phyloP scores from a whole-genome alignment of 164 flowering plant species.

The Vitis labrusca region DNA sequence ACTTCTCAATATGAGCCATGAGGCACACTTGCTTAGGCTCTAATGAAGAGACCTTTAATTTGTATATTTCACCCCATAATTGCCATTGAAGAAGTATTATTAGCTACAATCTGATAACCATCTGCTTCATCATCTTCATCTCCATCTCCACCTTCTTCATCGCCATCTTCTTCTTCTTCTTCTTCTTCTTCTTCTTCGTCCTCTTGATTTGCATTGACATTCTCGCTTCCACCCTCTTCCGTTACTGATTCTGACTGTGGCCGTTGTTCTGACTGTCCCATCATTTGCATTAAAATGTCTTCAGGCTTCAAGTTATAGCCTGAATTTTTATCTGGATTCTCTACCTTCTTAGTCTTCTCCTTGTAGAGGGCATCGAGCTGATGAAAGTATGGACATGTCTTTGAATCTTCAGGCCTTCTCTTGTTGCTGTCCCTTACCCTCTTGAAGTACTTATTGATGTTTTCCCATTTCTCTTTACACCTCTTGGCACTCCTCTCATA shows the following conservation, averaged over 20 bases:
- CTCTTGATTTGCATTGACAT: conserved; percentile 10
- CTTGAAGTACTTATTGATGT: conserved; percentile 74
- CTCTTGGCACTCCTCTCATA: conserved; percentile 56
- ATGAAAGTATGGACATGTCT: conserved; percentile 68
- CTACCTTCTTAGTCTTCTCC: conserved; percentile 23
- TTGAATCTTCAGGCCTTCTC: conserved; percentile 56
- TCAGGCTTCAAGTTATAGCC: conserved; percentile 33
- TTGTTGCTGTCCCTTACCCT: conserved; percentile 60
- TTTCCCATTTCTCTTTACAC: conserved; percentile 81
- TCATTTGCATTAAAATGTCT: conserved; percentile 40
- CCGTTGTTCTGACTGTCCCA: conserved; percentile 19
- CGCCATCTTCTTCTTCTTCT: neutral
- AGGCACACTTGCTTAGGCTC: neutral
- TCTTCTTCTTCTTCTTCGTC: conserved; percentile 16
- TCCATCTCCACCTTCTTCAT: conserved; percentile 12
- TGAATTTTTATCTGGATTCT: conserved; percentile 10
- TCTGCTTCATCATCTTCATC: conserved; percentile 24
- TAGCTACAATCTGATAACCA: conserved; percentile 28
- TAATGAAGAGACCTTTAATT: neutral
- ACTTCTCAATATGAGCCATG: too few species aligned
- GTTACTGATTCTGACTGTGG: conserved; percentile 8
- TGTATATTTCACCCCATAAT: conserved; percentile 17
- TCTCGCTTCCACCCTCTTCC: conserved; percentile 14
- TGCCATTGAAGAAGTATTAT: conserved; percentile 26
- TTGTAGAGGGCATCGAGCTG: conserved; percentile 58